Conservation (phyloP, 148 eudicot species). For the Rheum nobile region DNA sequence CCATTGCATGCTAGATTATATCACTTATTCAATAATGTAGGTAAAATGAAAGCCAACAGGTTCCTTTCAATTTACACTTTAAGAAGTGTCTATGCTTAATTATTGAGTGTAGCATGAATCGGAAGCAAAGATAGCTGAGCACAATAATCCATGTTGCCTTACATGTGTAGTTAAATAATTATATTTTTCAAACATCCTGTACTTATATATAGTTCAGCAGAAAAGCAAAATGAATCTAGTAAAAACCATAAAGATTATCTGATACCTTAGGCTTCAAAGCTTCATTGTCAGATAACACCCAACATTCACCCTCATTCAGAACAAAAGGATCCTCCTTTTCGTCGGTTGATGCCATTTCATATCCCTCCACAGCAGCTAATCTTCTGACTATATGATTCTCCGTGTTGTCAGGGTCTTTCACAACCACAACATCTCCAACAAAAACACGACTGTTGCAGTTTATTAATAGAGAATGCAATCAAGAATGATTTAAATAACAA, state of each 20-base stretch:
- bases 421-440: conserved; percentile 84
- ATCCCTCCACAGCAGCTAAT: conserved; percentile 82
- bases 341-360: conserved; percentile 87
- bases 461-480: conserved; percentile 1
- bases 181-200: background rate
- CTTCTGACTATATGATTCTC: conserved; percentile 65
- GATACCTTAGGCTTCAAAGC: conserved; percentile 63
- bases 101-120: no score
- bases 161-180: background rate
- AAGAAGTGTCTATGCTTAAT: background rate
- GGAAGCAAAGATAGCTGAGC: background rate
- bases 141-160: background rate
- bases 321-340: conserved; percentile 88
- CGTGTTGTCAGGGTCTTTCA: conserved; percentile 67
- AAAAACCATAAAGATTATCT: background rate
- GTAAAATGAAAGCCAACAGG: background rate
- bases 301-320: conserved; percentile 76
- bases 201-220: background rate
- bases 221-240: background rate
- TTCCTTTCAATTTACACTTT: no score
- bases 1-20: background rate
- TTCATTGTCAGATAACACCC: conserved; percentile 88
- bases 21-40: background rate
- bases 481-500: background rate
- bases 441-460: conserved; percentile 46